Evolutionary conservation across 345 rosid species (phyloP).

Genomic region (Carallia pectinifolia): DNA sequence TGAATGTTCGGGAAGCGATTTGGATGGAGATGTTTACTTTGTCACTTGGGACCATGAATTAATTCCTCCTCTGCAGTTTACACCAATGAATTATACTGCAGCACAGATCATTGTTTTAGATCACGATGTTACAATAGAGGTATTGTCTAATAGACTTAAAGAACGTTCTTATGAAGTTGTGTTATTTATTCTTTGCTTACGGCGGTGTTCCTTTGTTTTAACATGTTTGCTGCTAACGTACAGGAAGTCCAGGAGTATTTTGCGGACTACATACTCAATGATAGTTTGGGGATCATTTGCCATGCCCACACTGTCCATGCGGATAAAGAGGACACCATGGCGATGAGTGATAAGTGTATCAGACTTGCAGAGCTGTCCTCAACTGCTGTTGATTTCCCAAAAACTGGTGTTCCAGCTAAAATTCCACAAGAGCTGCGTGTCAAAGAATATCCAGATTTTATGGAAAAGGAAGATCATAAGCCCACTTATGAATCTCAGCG

Average conservation of each 20-base stretch:
- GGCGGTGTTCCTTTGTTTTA: no score
- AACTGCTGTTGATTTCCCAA: slow-evolving; percentile 55
- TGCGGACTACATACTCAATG: slow-evolving; percentile 47
- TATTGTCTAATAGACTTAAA: slow-evolving; percentile 3
- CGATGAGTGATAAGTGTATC: slow-evolving; percentile 36
- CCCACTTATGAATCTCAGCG: slow-evolving; percentile 38
- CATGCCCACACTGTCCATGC: slow-evolving; percentile 47
- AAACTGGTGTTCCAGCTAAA: slow-evolving; percentile 57
- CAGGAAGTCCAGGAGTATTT: slow-evolving; percentile 56
- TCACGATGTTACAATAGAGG: slow-evolving; percentile 37
- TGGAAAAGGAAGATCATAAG: slow-evolving; percentile 48
- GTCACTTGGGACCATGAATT: slow-evolving; percentile 42
- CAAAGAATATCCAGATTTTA: slow-evolving; percentile 57
- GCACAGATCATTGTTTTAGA: slow-evolving; percentile 7
- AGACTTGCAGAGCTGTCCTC: slow-evolving; percentile 49
- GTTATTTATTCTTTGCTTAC: neutral
- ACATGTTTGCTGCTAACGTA: neutral
- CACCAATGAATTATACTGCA: slow-evolving; percentile 41
- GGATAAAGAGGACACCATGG: slow-evolving; percentile 34
- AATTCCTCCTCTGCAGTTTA: slow-evolving; percentile 17
- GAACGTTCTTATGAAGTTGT: neutral
- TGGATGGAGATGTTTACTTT: slow-evolving; percentile 42
- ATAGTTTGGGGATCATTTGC: slow-evolving; percentile 47
- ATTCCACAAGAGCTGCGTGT: slow-evolving; percentile 36
- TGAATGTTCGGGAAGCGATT: slow-evolving; percentile 43